Conservation (phyloP, 2,329 filamentous ascomycete genomes). For the Blastomyces parvus region DNA sequence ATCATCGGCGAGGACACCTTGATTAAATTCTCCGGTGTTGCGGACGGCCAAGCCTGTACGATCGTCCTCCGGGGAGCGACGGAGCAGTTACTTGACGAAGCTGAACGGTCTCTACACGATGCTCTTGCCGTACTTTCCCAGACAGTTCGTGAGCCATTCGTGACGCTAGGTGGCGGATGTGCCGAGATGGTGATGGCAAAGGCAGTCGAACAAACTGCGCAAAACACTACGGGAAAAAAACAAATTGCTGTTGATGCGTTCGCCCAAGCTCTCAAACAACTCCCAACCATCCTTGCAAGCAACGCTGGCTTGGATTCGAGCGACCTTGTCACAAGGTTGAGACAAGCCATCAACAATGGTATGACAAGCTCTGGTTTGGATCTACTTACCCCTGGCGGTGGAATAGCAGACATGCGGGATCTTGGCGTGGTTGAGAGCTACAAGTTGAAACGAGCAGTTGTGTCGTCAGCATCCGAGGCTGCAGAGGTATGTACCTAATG, state of each 20-base stretch:
- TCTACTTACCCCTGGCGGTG: conserved; percentile 77
- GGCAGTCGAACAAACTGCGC: conserved; percentile 86
- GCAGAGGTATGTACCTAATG: conserved; percentile 62
- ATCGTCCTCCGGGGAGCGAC: conserved; percentile 94
- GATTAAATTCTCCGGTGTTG: conserved; percentile 94
- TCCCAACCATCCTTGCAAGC: conserved; percentile 94
- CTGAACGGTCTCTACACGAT: conserved; percentile 91
- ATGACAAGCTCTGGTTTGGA: conserved; percentile 88
- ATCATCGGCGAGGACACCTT: conserved; percentile 97
- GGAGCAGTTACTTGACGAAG: conserved; percentile 92
- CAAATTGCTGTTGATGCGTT: conserved; percentile 88
- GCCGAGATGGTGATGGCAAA: conserved; percentile 99
- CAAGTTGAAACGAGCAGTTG: conserved; percentile 97
- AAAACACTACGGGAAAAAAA: conserved; percentile 93
- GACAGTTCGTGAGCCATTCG: conserved; percentile 87
- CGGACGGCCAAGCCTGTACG: conserved; percentile 87
- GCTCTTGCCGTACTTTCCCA: conserved; percentile 93
- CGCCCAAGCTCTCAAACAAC: conserved; percentile 75
- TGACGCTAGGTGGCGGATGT: conserved; percentile 88
- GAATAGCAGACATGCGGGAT: conserved; percentile 91
- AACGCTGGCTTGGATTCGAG: conserved; percentile 95
- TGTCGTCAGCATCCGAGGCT: conserved; percentile 90
- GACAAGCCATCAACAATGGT: conserved; percentile 90
- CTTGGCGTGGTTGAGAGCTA: conserved; percentile 94
- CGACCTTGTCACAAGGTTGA: conserved; percentile 80